These are phyloP conservation scores for Spathaspora hagerdaliae DNA, from an alignment of 805 yeast species.

Conservation along the genomic window DNA sequence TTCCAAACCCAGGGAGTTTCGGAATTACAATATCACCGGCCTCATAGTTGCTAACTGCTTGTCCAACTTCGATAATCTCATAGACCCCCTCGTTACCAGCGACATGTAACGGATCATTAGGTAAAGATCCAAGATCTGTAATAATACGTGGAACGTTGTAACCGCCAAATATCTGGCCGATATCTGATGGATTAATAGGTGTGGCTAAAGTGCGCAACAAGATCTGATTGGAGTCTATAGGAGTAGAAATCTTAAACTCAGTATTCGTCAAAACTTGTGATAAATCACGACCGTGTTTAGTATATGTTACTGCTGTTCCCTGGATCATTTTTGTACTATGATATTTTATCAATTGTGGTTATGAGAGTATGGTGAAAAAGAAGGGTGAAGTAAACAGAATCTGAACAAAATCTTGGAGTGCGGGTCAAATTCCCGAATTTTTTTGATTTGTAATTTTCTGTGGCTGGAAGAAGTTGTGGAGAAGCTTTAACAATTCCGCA, in stretches of 20 bases:
- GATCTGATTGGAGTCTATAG: slow-evolving; percentile 34
- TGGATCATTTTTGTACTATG: slow-evolving; percentile 6
- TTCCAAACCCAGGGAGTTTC: slow-evolving; percentile 69
- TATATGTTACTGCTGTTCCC: slow-evolving; percentile 25
- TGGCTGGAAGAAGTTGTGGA: too few species aligned
- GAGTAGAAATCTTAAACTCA: slow-evolving; percentile 18
- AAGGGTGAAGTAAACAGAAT: background rate
- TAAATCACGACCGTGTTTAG: slow-evolving; percentile 16
- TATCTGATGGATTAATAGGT: slow-evolving; percentile 88
- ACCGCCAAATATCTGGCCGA: slow-evolving; percentile 81
- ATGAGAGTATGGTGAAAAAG: background rate
- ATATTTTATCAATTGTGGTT: background rate
- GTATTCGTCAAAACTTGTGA: slow-evolving; percentile 16
- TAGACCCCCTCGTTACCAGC: slow-evolving; percentile 95
- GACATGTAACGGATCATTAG: slow-evolving; percentile 57
- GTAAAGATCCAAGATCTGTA: slow-evolving; percentile 44
- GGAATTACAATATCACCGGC: slow-evolving; percentile 90
- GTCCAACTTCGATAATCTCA: slow-evolving; percentile 73
- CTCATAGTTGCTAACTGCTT: slow-evolving; percentile 41
- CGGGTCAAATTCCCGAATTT: too few species aligned
- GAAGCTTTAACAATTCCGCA: too few species aligned
- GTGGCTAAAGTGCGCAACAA: slow-evolving; percentile 70
- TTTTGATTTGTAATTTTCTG: too few species aligned
- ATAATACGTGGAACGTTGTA: slow-evolving; percentile 73
- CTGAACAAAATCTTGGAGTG: too few species aligned